Base-by-base conservation (phyloP, 1,139 yeast species). In the Debaryomyces sp. region DNA sequence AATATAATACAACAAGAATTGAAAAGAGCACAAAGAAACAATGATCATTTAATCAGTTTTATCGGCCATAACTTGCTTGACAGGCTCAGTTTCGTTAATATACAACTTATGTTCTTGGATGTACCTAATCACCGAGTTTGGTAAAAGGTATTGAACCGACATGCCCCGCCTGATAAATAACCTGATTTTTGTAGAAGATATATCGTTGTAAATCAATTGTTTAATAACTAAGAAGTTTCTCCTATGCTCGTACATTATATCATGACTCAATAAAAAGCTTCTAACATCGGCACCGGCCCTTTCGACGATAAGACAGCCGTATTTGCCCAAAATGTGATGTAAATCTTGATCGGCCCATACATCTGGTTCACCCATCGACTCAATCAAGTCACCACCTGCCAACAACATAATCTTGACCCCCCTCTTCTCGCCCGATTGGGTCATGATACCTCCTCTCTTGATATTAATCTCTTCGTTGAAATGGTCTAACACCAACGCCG, bases 341-440 rank as follows among this genome's bases (percentile, higher is more conserved):
- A 94, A 77, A 68, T 94, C 99, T 51, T 81, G 87, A 64, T 92
- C 98, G 1, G 96, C 97, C 99, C 99, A 94, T 33, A 94, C 99
- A 62, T 92, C 95, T 27, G 98, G 98, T 67, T 94, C 99, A n/a
- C 99, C 99, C 98, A 95, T 94, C 44, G 96, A 86, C 68, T 94
- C 99, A 50, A 94, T 94, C 59, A 95, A 78, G 68, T 94, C 99
- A 34, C 99, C 99, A 44, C 99, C 99, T 0, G 99, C 99, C 37
- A 94, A 75, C 50, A 94, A 77, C 99, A 94, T 94, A 60, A 94
- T 87, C 65, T 94, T 94, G 49, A 89, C 97, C 18, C 96, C 97
- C 54, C 90, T 77, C 52, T 82, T 82, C 53, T 82, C 84, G 12
- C 96, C 96, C 40, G 80, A 73, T n/a, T 81, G 75, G 5, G 87